phyloP scores from a whole-genome alignment of 2,329 filamentous ascomycete genomes.

The Aspergillus intermedius region DNA sequence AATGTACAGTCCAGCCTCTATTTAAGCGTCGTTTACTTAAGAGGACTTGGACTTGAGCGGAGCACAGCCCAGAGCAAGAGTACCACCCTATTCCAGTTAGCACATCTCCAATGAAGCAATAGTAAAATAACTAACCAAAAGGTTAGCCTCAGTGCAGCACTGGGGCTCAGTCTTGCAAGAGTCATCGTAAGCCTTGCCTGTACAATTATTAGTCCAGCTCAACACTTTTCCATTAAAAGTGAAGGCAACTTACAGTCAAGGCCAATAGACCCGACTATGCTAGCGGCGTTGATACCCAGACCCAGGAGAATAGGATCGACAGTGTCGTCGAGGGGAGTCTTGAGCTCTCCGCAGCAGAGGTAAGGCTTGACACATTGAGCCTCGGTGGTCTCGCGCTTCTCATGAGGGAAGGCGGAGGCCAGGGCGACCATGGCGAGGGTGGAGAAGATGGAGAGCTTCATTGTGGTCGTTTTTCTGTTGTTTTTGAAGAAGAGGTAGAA shows the following conservation, averaged over 20 bases:
- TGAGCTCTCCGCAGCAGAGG: slow-evolving; percentile 24
- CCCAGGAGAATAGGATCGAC: slow-evolving; percentile 20
- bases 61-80: slow-evolving; percentile 20
- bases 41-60: slow-evolving; percentile 4
- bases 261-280: slow-evolving; percentile 22
- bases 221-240: background rate
- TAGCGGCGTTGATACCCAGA: slow-evolving; percentile 17
- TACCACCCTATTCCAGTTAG: slow-evolving; percentile 15
- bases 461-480: slow-evolving; percentile 10
- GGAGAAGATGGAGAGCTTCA: slow-evolving; percentile 25
- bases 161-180: slow-evolving; percentile 17
- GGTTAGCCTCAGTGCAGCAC: slow-evolving; percentile 26
- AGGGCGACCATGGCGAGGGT: slow-evolving; percentile 21
- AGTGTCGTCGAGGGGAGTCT: slow-evolving; percentile 21
- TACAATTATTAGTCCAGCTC: background rate
- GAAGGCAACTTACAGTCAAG: slow-evolving; percentile 18
- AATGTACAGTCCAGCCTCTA: too few species aligned
- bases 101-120: too few species aligned
- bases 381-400: slow-evolving; percentile 6
- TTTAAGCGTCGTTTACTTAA: too few species aligned
- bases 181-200: slow-evolving; percentile 19
- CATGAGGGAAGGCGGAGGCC: slow-evolving; percentile 21
- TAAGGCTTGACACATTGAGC: slow-evolving; percentile 15
- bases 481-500: background rate
- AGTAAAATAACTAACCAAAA: too few species aligned